A percentile compares a stretch with the other conserved stretches of the same genome.
Conservation (phyloP, 2,329 filamentous ascomycete species). For the Fusarium praegraminearum region DNA sequence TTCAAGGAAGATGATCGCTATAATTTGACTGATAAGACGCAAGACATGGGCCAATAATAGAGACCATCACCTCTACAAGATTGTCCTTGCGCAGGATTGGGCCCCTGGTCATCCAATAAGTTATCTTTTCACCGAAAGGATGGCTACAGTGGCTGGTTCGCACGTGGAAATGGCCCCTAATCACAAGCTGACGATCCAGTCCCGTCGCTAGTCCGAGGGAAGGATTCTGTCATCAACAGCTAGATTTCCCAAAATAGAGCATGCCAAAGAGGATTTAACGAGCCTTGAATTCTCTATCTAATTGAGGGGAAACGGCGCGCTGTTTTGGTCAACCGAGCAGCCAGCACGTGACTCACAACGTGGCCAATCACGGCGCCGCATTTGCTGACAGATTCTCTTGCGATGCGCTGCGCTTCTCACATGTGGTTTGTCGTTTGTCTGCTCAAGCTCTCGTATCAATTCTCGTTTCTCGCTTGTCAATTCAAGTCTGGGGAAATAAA, state of each 20-base stretch:
- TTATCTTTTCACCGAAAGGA: background rate
- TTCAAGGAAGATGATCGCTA: background rate
- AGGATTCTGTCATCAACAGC: background rate
- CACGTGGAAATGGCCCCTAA: slow-evolving; percentile 37
- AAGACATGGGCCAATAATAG: background rate
- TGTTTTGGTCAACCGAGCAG: too few relatives aligned
- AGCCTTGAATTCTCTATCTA: too few relatives aligned
- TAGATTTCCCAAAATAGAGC: too few relatives aligned
- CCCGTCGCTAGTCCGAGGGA: slow-evolving; percentile 13
- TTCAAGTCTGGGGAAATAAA: slow-evolving; percentile 34
- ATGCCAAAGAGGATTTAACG: too few relatives aligned
- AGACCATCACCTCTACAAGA: background rate
- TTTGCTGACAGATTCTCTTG: background rate
- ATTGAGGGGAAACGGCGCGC: too few relatives aligned
- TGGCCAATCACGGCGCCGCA: too few relatives aligned
- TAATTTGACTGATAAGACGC: slow-evolving; percentile 5
- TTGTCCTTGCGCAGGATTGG: background rate
- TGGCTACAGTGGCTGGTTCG: slow-evolving; percentile 1
- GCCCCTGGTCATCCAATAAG: background rate
- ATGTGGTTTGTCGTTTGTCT: background rate
- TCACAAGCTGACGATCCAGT: slow-evolving; percentile 41
- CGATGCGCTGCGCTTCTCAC: background rate
- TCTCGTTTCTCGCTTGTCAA: background rate
- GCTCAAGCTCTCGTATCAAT: slow-evolving; percentile 1
- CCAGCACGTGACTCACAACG: too few relatives aligned